Base-by-base conservation (phyloP, 192 early-diverging fungal species). In the Bifiguratus adelaidae region DNA sequence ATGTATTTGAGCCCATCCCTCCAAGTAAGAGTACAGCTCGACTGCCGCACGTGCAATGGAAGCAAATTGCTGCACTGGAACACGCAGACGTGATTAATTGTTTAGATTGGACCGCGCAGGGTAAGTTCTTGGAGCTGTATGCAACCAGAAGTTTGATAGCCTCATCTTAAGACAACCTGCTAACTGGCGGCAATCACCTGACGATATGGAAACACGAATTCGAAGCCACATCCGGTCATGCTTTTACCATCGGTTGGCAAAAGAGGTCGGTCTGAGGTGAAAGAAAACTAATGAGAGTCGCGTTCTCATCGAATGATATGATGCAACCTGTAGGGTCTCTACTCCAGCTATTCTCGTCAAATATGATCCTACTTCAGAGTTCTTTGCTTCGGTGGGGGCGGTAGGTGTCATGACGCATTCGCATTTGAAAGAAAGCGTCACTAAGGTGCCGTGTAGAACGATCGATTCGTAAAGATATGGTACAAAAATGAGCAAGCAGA, bases 391-490 rank as follows among this genome's bases (percentile, higher is more conserved):
- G 11, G 59, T 52, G 25, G 41, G 42, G 30, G 40, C n/a, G n/a
- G n/a, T n/a, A 50, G 11, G 20, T 61, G n/a, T 15, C 25, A 19
- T 33, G 54, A 22, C 51, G 52, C 42, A 29, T 47, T 33, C 16
- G 21, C 1, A 30, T 2, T 30, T 15, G 30, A 19, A 47, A 43
- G 45, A 24, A 47, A 13, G 18, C 41, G 34, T 36, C 7, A 8
- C 44, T 19, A 43, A 32, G 34, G 35, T 30, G 9, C n/a, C 33
- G 21, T 2, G 13, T 20, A 83, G 81, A 60, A 60, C 51, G 83
- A 86, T 62, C 64, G 72, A 21, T 44, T 81, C 7, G 63, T 83
- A 8, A 83, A 82, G 47, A 53, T 86, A 7, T 83, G 83, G 83
- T 69, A 73, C 44, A 47, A 52, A 34, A 48, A 27, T 15, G 16